Evolutionary conservation across 805 yeast genomes (phyloP), one percentile per base, ranked within the genome.

Genomic region (Yarrowia hollandica): DNA sequence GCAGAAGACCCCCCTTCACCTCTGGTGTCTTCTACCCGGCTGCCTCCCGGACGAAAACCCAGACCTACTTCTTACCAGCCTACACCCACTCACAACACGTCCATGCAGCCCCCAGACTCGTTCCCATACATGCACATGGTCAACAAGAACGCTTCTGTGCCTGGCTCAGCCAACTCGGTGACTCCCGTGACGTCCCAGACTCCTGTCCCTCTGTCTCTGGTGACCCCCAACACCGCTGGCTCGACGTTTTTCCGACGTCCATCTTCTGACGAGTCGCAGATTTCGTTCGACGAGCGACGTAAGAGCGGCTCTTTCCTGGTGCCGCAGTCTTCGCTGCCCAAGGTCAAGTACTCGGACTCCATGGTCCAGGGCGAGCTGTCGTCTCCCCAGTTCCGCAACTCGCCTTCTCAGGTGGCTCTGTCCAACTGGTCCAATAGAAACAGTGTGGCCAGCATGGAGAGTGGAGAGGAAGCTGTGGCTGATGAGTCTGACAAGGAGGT

Each of bases 51-150:
- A 6, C 48, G 68, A 37, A 72, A 69, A 62, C 75, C 74, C 7
- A 66, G 76, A 16, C 76, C 75, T 9, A 69, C 72, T 22, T 71
- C 74, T 9, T 72, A 65, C 67, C 75, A 72, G 67, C 72, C 73
- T 22, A 44, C 54, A 4, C 37, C 50, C 28, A 30, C 55, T 11
- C 55, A 31, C 18, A 5, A 8, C 9, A 18, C 34, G 15, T 48
- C 61, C n/a, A 54, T 54, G 34, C 37, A 15, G 25, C 35, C 50
- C 8, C 50, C 59, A 5, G 48, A 38, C 39, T 55, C 59, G 31
- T 55, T 39, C 31, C 58, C 58, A 9, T 37, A 37, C 44, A 34
- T 34, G 44, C 58, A 52, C 34, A 35, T 52, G 58, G 28, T 21
- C 11, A 11, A 9, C 25, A 46, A 46, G 55, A 22, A 22, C 30